Conservation (phyloP, 2,329 filamentous ascomycete species). For the Calonectria fujianensis region DNA sequence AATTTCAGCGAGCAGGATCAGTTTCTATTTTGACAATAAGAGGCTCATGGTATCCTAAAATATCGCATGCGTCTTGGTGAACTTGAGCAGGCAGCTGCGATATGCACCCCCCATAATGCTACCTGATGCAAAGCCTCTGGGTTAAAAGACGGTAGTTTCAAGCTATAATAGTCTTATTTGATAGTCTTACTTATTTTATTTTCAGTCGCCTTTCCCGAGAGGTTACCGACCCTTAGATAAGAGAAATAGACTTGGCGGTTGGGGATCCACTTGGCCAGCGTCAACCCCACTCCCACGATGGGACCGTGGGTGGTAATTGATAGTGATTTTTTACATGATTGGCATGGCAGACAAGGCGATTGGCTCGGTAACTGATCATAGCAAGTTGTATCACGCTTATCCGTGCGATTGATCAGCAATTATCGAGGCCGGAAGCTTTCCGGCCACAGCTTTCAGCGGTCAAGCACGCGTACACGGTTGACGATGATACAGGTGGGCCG, state of each 20-base stretch:
- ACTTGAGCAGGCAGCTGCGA: too few species aligned
- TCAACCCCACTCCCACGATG: background rate
- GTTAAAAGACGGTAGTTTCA: background rate
- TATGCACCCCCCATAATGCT: too few species aligned
- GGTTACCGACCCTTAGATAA: background rate
- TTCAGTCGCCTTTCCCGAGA: background rate
- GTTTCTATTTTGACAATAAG: too few species aligned
- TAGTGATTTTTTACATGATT: conserved; percentile 13
- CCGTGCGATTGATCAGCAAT: background rate
- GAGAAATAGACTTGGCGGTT: background rate
- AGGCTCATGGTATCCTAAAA: too few species aligned
- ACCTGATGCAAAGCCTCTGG: too few species aligned
- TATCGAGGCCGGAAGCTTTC: background rate
- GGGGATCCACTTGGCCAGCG: background rate
- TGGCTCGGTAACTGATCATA: background rate
- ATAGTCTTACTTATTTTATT: background rate
- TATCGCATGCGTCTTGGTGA: too few species aligned
- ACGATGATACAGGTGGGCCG: too few species aligned
- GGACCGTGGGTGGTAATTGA: background rate
- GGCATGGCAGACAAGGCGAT: background rate
- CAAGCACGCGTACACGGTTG: too few species aligned
- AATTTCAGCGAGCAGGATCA: too few species aligned
- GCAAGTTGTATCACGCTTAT: too few species aligned
- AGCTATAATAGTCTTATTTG: background rate
- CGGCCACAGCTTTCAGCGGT: background rate